Base-by-base conservation (phyloP, 2,329 filamentous ascomycete genomes). In the Colletotrichum limetticola region DNA sequence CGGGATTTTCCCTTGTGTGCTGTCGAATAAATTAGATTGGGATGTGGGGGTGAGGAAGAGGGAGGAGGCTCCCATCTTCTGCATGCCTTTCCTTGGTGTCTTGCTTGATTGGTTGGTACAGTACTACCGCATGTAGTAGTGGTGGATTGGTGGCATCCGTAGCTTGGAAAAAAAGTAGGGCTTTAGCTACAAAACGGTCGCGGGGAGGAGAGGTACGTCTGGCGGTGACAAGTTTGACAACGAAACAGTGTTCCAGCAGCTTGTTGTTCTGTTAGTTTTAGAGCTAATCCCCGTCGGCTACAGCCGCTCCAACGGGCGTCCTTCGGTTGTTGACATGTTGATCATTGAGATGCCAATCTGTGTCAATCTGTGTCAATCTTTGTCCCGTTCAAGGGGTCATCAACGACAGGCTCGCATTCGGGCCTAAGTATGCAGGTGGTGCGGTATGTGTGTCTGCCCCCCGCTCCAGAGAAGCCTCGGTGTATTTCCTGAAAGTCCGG, bases 301-400 rank as follows among this genome's bases (percentile, higher is more conserved):
- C 55, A 72, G 59, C 69, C 69, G 65, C 69, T 71, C 69, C 68
- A 71, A 71, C 57, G 9, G 64, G 16, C 37, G 52, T 52, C 57
- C 46, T 28, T 63, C 59, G 58, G 56, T 53, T 55, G 49, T 19
- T 22, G 26, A 28, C 11, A 28, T n/a, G 35, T 22, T 52, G 69
- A 68, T 55, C 58, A 53, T 28, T 49, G 65, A 58, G 57, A 11
- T 52, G 63, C 22, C 22, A 19, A 63, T 49, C 42, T 49, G 19
- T 35, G 58, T 53, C 22, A 19, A 63, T 49, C 42, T 49, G 19
- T 35, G 58, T 53, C 57, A 63, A 69, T 63, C 59, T 57, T 71
- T 57, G 19, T 58, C 49, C 64, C 24, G 22, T 46, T 58, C 24
- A 24, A 62, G 65, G 60, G 49, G n/a, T 28, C 42, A 9, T 49